Base-by-base conservation (phyloP, 306 rosid genomes). In the Casuarina glauca region DNA sequence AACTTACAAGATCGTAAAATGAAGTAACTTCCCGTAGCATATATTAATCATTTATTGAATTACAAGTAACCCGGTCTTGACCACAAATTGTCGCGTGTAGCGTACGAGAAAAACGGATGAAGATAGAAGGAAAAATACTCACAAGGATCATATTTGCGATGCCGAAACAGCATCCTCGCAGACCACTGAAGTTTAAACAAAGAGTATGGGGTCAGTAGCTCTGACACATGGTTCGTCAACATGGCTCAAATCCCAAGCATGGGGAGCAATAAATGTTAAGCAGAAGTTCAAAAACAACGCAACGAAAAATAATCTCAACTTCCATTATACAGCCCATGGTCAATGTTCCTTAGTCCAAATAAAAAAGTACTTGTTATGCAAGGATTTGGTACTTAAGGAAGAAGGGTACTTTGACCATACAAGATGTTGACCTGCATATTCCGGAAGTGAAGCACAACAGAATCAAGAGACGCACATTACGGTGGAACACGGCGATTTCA, bases 401-500 rank as follows among this genome's bases (percentile, higher is more conserved):
- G 84, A 83, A 85, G 91, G 88, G 91, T 82, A 76, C 85, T 79
- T 76, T 52, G 93, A 86, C 93, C 97, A 91, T 95, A 92, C 98
- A 92, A 95, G 97, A 92, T 91, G 87, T 90, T 88, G 93, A 95
- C 98, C 98, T 92, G 98, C 93, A 92, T 83, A 95, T 89, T 92
- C 97, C 98, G 15, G 98, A 90, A 72, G 78, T 83, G 61, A 87
- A 43, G 82, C 97, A 95, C 46, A 95, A 58, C 54, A 86, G 70
- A 87, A 91, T 84, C 92, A 95, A 82, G 55, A 92, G 75, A 49
- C 79, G 88, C 84, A 95, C 97, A 79, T 95, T 95, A 80, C 90
- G 79, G 26, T 76, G 91, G 74, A 95, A 92, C 67, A 91, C 93
- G 41, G 86, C 20, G 60, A 91, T 70, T n/a, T 95, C 83, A 36